Base-by-base conservation (phyloP, 2,329 filamentous ascomycete genomes). In the Colletotrichum tabaci region DNA sequence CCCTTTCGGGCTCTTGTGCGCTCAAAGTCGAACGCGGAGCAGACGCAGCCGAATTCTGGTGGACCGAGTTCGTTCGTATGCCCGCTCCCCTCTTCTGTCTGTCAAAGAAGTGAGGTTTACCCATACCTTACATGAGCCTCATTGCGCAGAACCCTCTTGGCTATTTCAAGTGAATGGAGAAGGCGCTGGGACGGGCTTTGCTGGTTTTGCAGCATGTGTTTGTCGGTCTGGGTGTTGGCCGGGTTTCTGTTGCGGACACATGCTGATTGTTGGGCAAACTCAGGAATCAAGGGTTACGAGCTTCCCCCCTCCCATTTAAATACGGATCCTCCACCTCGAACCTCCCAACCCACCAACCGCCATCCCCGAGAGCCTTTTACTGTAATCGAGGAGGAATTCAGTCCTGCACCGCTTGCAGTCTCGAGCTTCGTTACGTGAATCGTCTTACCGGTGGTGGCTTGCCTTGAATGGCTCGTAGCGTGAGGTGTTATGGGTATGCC, bases 401-500 rank as follows among this genome's bases (percentile, higher is more conserved):
- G 18, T 15, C 35, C 52, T 50, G 63, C 38, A 46, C 65, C 46
- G 47, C 46, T 16, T 21, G 50, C 65, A 47, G 55, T 30, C 40
- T 49, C 46, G 57, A 64, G 30, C 58, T 49, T 44, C 56, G 15
- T 61, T 53, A 30, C 53, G 65, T 72, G 53, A 72, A 72, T 60
- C 52, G 26, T 46, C 65, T 63, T 47, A 23, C 55, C 52, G 35
- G 57, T 44, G 58, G 53, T 56, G 58, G 52, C 47, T 58, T 68
- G 58, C 66, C 46, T 71, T 64, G 69, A 40, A 72, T 42, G 53
- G 65, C 58, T 68, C 42, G 69, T 68, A 67, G 74, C 76, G 80
- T 76, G 74, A 82, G 81, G 80, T 79, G 81, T 82, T 78, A 84
- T 84, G 81, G 82, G 84, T 85, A 85, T 76, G 83, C 77, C 74